A percentile compares a stretch with the other conserved stretches of the same genome.
phyloP scores from a whole-genome alignment of 2,329 filamentous ascomycete genomes.

The Knufia petricola region DNA sequence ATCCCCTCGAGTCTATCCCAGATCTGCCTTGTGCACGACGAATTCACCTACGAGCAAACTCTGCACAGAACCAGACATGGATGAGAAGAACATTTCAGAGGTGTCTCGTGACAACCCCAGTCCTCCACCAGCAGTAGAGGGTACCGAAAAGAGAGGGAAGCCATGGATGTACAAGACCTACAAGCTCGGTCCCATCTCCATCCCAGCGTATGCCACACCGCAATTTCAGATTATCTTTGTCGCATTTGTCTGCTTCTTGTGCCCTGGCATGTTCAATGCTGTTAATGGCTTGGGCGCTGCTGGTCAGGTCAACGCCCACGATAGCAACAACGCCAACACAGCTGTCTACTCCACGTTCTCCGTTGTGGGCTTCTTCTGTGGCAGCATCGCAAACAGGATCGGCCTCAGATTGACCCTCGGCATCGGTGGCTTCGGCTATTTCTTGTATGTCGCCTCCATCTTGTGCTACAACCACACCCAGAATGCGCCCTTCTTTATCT shows the following conservation, averaged over 20 bases:
- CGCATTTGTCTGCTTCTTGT: conserved; percentile 60
- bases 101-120: conserved; percentile 9
- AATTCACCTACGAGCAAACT: not conserved
- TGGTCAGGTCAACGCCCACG: conserved; percentile 48
- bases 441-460: conserved; percentile 30
- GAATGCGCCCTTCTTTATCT: conserved; percentile 32
- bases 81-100: conserved; percentile 19
- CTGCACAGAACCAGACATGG: conserved; percentile 13
- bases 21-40: no score
- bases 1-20: no score
- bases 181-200: conserved; percentile 43
- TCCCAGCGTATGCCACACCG: conserved; percentile 65
- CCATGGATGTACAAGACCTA: conserved; percentile 60
- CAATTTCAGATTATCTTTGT: conserved; percentile 63
- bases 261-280: conserved; percentile 65
- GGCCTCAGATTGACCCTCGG: conserved; percentile 26
- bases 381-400: conserved; percentile 28
- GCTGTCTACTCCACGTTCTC: conserved; percentile 61
- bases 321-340: conserved; percentile 57
- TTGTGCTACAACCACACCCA: conserved; percentile 32
- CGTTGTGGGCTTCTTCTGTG: conserved; percentile 47
- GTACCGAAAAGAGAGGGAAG: conserved; percentile 23
- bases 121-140: conserved; percentile 2
- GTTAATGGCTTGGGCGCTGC: conserved; percentile 56
- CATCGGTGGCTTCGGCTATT: conserved; percentile 28